These are phyloP conservation scores for Plasmodiophora brassicae DNA, from an alignment of 208 protist species.

Conservation along the genomic window DNA sequence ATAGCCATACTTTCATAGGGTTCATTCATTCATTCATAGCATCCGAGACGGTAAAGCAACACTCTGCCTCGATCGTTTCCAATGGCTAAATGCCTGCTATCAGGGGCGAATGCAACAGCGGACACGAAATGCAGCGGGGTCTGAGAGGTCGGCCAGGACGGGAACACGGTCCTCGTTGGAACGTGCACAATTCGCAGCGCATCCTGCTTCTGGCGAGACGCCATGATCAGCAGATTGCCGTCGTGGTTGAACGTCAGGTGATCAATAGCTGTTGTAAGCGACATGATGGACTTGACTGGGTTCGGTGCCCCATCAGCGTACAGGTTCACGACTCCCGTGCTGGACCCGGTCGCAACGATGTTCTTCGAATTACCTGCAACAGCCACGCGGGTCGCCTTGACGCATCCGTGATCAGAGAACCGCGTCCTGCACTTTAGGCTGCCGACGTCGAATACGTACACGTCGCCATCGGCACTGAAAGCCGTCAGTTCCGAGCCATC, in stretches of 20 bases:
- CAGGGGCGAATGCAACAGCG: not conserved
- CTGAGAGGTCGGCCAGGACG: conserved; percentile 19
- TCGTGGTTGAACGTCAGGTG: conserved; percentile 48
- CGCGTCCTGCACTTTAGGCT: not conserved
- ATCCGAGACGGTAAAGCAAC: not conserved
- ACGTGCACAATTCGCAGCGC: conserved; percentile 39
- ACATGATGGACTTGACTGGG: conserved; percentile 47
- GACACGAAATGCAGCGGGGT: conserved; percentile 20
- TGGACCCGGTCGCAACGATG: not conserved
- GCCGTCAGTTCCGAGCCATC: conserved; percentile 43
- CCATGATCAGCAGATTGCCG: conserved; percentile 41
- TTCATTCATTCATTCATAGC: too few species aligned
- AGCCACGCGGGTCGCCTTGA: not conserved
- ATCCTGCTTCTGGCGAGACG: conserved; percentile 33
- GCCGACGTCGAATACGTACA: not conserved
- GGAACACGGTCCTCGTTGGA: not conserved
- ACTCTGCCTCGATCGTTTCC: conserved; percentile 29
- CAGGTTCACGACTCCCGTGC: not conserved
- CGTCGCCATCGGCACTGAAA: conserved; percentile 44
- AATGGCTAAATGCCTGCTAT: conserved; percentile 15
- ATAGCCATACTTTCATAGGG: too few species aligned
- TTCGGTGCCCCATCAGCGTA: not conserved
- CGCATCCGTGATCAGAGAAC: not conserved
- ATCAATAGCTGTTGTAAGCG: conserved; percentile 48
- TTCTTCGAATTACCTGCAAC: not conserved